A percentile compares a stretch with the other conserved stretches of the same genome.
Evolutionary conservation across 371 early-diverging fungal genomes (phyloP).

Genomic region (Mortierella sp.): DNA sequence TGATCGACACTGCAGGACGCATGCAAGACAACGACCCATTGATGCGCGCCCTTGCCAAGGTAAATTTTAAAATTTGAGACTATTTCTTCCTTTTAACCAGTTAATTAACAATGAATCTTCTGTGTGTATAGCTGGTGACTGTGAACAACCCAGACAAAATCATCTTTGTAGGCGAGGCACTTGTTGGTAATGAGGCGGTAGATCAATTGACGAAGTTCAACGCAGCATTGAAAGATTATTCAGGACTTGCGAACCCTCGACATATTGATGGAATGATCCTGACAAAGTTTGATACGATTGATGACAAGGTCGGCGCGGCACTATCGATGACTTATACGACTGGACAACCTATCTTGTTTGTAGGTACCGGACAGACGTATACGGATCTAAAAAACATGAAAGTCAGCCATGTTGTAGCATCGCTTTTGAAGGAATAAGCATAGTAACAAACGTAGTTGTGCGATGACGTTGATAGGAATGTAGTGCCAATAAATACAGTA

Average conservation of each 20-base stretch:
- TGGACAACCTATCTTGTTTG: slow-evolving; percentile 98
- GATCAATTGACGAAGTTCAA: slow-evolving; percentile 99
- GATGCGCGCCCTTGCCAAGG: slow-evolving; percentile 97
- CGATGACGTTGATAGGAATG: neutral
- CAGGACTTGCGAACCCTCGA: slow-evolving; percentile 81
- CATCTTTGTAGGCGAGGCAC: slow-evolving; percentile 99
- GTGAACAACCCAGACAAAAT: slow-evolving; percentile 98
- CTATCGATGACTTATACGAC: slow-evolving; percentile 97
- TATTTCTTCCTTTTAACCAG: neutral
- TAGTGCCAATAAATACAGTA: too few species aligned
- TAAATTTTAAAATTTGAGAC: slow-evolving; percentile 22
- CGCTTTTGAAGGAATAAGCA: slow-evolving; percentile 75
- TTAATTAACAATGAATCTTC: neutral
- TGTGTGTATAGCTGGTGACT: slow-evolving; percentile 77
- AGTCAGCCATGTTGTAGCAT: slow-evolving; percentile 88
- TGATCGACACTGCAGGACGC: slow-evolving; percentile 99
- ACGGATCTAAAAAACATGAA: slow-evolving; percentile 94
- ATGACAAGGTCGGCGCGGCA: slow-evolving; percentile 99
- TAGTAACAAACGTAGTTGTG: neutral
- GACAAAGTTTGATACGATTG: slow-evolving; percentile 99
- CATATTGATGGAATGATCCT: slow-evolving; percentile 98
- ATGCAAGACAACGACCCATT: slow-evolving; percentile 99
- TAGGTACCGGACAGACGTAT: slow-evolving; percentile 99
- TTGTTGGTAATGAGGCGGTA: slow-evolving; percentile 99
- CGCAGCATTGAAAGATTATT: slow-evolving; percentile 92